phyloP scores from a whole-genome alignment of 805 yeast genomes.

The Zygotorulaspora chibaensis region DNA sequence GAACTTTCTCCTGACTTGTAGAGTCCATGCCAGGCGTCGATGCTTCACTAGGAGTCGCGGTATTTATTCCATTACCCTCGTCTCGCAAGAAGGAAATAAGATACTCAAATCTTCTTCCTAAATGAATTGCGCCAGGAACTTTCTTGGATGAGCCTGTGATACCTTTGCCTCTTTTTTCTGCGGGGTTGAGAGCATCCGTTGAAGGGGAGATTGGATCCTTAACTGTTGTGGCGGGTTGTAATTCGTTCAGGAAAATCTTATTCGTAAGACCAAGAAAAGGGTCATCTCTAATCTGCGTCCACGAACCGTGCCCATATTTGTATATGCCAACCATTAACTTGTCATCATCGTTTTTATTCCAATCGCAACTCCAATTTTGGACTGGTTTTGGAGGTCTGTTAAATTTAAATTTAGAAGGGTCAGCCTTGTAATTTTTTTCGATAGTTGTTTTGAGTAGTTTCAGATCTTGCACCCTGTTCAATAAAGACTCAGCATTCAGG shows the following conservation, averaged over 20 bases:
- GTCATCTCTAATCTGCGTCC: conserved; percentile 93
- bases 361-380: conserved; percentile 84
- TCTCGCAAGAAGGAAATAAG: conserved; percentile 67
- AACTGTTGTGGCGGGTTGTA: conserved; percentile 15
- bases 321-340: conserved; percentile 80
- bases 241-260: conserved; percentile 67
- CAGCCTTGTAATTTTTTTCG: conserved; percentile 47
- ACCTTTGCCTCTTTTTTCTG: conserved; percentile 27
- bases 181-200: not conserved
- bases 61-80: conserved; percentile 37
- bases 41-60: conserved; percentile 16
- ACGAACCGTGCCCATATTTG: conserved; percentile 93
- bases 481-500: conserved; percentile 82
- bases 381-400: conserved; percentile 69
- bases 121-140: conserved; percentile 88
- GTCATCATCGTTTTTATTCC: conserved; percentile 82
- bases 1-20: conserved; percentile 16
- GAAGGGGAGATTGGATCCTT: conserved; percentile 4
- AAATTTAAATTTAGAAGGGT: conserved; percentile 58
- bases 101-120: conserved; percentile 88
- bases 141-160: conserved; percentile 45
- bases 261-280: conserved; percentile 83
- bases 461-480: conserved; percentile 84
- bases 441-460: conserved; percentile 53
- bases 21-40: conserved; percentile 13